Evolutionary conservation across 2,329 filamentous ascomycete species (phyloP), one percentile per base, ranked within the genome.

Genomic region (Aplosporella prunicola): DNA sequence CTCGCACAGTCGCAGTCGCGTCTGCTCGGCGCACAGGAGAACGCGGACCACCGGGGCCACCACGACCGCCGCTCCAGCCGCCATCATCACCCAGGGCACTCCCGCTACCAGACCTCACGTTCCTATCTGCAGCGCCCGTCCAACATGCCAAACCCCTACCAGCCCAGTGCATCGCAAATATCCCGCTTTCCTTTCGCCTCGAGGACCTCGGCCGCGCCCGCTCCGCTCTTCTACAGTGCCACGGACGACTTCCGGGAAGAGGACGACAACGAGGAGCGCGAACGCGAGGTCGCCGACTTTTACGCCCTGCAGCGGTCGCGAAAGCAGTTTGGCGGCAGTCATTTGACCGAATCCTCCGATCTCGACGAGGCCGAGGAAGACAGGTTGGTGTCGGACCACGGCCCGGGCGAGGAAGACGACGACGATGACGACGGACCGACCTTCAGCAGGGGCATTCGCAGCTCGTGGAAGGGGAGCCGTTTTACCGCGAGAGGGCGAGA

Each of bases 1-100:
- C 78, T 98, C 52, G 85, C 88, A 44, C 91, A 96, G 74, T 95
- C 88, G 48, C 88, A 94, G 69, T 93, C 88, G 44, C 81, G 86
- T 45, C 70, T 96, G 52, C 85, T 82, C 48, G 87, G 63, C 75
- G 81, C 57, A 62, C 74, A 64, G 47, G 32, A 40, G 20, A 40
- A 30, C 38, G 32, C 25, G 10, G 38, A 40, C 8, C 14, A 26
- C 9, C 20, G 8, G 22, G 8, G 24, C 24, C 31, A 56, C 47
- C 47, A 56, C 9, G 42, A 35, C 36, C 76, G 40, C 60, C 66
- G 35, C 56, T 48, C 48, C 60, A 69, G 48, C 52, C 60, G 61
- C 47, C 66, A 61, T 53, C 66, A 32, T 64, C 51, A 67, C 66
- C 44, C 60, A 61, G 47, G 63, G 59, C 50, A 64, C 43, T 63